Conservation (phyloP, 164 flowering plant genomes). For the Akebia trifoliata region DNA sequence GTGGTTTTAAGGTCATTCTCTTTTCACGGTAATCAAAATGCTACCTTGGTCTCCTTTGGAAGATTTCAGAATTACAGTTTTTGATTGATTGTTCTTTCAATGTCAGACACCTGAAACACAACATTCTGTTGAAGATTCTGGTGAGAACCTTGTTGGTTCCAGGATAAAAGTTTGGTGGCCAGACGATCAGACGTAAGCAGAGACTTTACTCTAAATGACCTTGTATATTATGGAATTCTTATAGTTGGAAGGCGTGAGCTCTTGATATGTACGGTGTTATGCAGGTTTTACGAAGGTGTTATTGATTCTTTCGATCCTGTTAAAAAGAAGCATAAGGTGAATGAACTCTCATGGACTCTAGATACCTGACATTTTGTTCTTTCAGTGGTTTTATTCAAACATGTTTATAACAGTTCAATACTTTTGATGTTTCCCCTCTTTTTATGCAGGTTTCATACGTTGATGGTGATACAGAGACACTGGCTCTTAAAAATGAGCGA, state of each 20-base stretch:
- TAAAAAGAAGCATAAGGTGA: conserved; percentile 65
- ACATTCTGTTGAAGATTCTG: conserved; percentile 22
- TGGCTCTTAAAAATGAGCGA: conserved; percentile 45
- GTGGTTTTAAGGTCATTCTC: no score
- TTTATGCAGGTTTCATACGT: conserved; percentile 47
- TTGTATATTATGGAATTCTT: neutral
- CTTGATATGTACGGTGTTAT: no score
- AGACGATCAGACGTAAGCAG: conserved; percentile 50
- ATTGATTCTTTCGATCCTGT: conserved; percentile 47
- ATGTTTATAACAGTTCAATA: no score
- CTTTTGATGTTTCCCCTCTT: no score
- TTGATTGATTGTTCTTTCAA: neutral
- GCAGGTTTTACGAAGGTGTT: conserved; percentile 75
- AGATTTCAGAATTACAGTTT: no score
- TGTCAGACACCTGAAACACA: conserved; percentile 30
- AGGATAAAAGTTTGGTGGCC: conserved; percentile 88
- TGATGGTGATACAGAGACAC: conserved; percentile 73
- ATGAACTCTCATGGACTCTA: neutral
- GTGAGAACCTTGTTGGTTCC: conserved; percentile 52
- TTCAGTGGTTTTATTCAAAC: no score
- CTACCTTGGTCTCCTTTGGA: no score
- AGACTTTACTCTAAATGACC: no score
- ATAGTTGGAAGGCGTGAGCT: no score
- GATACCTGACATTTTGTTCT: no score
- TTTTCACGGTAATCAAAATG: no score